These are phyloP conservation scores for Oryza australiensis DNA, from an alignment of 176 grass and related monocot species.

Conservation along the genomic window DNA sequence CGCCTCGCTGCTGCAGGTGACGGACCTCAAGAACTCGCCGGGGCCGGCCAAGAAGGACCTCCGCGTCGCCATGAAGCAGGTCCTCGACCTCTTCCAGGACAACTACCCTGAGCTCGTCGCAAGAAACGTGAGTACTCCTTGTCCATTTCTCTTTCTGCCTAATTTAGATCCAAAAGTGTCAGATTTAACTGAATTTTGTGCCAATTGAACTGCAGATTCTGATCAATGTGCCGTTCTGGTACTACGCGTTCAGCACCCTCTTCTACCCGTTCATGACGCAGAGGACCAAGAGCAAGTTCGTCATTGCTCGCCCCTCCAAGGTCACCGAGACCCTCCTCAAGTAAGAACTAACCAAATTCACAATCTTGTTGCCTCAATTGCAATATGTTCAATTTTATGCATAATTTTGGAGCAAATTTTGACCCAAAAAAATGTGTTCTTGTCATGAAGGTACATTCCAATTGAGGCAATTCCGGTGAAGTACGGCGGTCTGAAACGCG, in stretches of 20 bases:
- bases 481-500: conserved; percentile 88
- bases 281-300: conserved; percentile 95
- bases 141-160: not conserved
- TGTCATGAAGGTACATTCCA: conserved; percentile 69
- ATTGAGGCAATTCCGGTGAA: conserved; percentile 73
- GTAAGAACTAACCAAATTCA: conserved; percentile 39
- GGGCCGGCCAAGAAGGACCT: conserved; percentile 81
- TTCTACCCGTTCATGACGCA: conserved; percentile 93
- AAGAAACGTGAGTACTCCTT: conserved; percentile 63
- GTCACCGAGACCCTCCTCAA: conserved; percentile 90
- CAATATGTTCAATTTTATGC: not conserved
- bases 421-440: not conserved
- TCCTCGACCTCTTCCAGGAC: conserved; percentile 88
- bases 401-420: not conserved
- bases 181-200: not conserved
- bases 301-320: conserved; percentile 71
- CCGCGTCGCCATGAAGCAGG: conserved; percentile 70
- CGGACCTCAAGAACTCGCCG: conserved; percentile 66
- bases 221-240: conserved; percentile 98
- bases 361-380: not conserved
- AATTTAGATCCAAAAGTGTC: not conserved
- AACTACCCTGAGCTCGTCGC: conserved; percentile 97
- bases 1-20: conserved; percentile 83
- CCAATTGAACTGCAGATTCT: conserved; percentile 62
- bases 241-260: conserved; percentile 83